Evolutionary conservation across 805 yeast species (phyloP), one percentile per base, ranked within the genome.

Genomic region (Nakazawaea sp.): DNA sequence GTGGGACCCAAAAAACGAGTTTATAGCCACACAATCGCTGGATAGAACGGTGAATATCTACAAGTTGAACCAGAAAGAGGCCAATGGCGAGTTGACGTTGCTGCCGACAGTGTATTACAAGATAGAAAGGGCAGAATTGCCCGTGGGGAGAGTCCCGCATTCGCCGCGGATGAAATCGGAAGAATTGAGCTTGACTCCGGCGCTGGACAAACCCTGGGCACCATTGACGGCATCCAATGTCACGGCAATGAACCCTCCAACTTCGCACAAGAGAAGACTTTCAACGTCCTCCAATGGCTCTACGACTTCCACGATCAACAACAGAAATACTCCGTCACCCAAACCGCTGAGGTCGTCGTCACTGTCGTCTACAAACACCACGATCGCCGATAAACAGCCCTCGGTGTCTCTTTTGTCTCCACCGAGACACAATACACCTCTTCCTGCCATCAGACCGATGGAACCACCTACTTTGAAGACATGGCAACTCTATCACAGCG

Each of bases 1-100:
- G 0, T 92, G 97, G 97, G 98, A 92, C 55, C 98, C 98, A 6
- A 53, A 64, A 37, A 78, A 81, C 44, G 75, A 81, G 54, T 86
- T 58, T 46, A 57, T 92, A 4, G 86, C 89, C 1, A 82, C 96
- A 5, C 96, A 89, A 55, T 78, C 92, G 18, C 94, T 96, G 10
- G 98, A 92, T 59, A 62, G 96, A 42, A 68, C 86, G 2, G 79
- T 90, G 10, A 78, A 77, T 45, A 62, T 92, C n/a, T 85, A 85
- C 54, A 60, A 66, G 16, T 52, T 78, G 27, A 54, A 36, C 27
- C 27, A 32, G 6, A 32, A 29, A 6, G 26, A 21, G 6, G 36
- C 30, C 18, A 57, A 53, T 5, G 41, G 43, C 20, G 62, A 55
- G 26, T 37, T 58, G 16, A 42, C 27, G 4, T 39, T 70, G n/a